Conservation (phyloP, 306 rosid species). For the Lathyrus tuberosus region DNA sequence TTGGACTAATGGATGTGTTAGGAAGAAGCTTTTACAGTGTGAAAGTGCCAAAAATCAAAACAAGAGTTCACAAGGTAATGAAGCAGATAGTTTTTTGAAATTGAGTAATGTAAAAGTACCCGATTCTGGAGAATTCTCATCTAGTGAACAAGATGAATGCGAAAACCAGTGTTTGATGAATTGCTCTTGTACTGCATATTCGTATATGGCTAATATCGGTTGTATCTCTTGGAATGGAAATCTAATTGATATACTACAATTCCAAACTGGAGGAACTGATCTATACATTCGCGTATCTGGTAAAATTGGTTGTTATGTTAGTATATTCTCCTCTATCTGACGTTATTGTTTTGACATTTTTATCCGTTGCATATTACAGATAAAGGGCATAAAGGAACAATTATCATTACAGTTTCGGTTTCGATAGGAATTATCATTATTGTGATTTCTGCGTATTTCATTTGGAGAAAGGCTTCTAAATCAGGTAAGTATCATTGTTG, state of each 20-base stretch:
- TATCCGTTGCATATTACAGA: neutral
- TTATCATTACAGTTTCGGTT: conserved; percentile 26
- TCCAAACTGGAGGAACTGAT: conserved; percentile 23
- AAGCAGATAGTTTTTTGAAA: conserved; percentile 44
- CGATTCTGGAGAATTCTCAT: conserved; percentile 18
- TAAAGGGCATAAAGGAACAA: neutral
- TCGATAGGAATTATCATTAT: conserved; percentile 24
- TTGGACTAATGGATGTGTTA: conserved; percentile 54
- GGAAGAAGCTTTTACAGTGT: conserved; percentile 18
- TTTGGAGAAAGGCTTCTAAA: conserved; percentile 23
- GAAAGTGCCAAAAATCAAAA: neutral
- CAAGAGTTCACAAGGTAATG: neutral
- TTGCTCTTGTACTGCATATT: conserved; percentile 38
- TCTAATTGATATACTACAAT: conserved; percentile 37
- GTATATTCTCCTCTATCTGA: neutral
- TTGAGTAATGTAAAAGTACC: conserved; percentile 51
- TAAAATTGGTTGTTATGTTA: neutral
- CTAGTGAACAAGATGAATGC: conserved; percentile 15
- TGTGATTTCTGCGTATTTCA: conserved; percentile 20
- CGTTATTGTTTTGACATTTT: neutral
- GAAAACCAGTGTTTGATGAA: conserved; percentile 36
- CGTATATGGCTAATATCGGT: conserved; percentile 17
- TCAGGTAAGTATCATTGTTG: conserved; percentile 4
- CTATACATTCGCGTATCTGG: conserved; percentile 34
- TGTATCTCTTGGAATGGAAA: conserved; percentile 41